phyloP scores from a whole-genome alignment of 1,139 yeast species.

The Zygoascus meyerae region DNA sequence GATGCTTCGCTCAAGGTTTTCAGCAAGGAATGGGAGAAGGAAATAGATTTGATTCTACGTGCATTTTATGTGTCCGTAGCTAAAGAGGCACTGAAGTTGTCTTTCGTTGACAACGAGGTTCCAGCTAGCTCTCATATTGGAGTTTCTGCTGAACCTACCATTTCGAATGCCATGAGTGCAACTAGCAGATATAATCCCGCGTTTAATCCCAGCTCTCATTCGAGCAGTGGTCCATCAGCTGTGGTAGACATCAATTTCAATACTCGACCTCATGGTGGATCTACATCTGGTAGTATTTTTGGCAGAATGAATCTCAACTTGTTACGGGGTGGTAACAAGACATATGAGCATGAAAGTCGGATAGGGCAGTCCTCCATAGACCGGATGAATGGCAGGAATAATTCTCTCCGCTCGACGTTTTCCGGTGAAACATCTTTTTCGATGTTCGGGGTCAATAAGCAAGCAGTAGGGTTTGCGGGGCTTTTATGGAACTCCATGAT shows the following conservation, averaged over 20 bases:
- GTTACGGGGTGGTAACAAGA: constrained; percentile 17
- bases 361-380: constrained; percentile 17
- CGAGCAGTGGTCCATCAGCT: constrained; percentile 1
- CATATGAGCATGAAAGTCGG: constrained; percentile 25
- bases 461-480: constrained; percentile 35
- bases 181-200: constrained; percentile 1
- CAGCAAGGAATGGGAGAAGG: constrained; percentile 28
- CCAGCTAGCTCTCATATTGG: constrained; percentile 9
- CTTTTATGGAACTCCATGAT: constrained; percentile 32
- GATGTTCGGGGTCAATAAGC: constrained; percentile 24
- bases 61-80: constrained; percentile 26
- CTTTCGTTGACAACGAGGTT: constrained; percentile 19
- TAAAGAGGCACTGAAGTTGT: constrained; percentile 27
- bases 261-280: constrained; percentile 3
- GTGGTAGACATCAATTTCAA: constrained; percentile 7
- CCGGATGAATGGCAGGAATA: constrained; percentile 20
- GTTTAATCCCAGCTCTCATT: background rate
- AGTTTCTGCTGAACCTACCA: background rate
- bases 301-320: constrained; percentile 24
- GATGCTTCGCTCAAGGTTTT: constrained; percentile 20
- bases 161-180: background rate
- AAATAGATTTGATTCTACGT: constrained; percentile 25
- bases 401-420: constrained; percentile 29
- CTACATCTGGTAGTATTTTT: constrained; percentile 20
- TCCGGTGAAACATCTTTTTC: constrained; percentile 27